These are phyloP conservation scores for Lachnellula willkommii DNA, from an alignment of 2,329 filamentous ascomycete species.

Conservation along the genomic window DNA sequence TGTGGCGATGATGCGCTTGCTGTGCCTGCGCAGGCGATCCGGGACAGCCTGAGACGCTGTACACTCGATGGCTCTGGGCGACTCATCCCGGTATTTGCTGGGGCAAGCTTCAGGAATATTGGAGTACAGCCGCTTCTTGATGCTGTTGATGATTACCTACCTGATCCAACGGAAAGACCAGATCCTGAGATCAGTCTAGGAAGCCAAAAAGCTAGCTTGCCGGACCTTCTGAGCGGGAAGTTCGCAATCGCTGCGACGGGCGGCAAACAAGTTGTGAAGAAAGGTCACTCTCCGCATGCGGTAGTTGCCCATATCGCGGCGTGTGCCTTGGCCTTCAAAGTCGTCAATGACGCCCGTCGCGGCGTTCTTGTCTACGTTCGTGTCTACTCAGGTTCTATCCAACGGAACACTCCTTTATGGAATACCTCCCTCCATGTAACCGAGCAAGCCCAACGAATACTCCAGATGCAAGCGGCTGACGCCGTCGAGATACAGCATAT, in stretches of 20 bases:
- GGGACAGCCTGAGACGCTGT: constrained; percentile 66
- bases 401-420: constrained; percentile 70
- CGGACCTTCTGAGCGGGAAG: constrained; percentile 42
- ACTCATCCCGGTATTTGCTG: constrained; percentile 83
- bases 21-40: constrained; percentile 61
- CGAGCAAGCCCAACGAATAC: constrained; percentile 72
- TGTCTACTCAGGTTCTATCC: constrained; percentile 79
- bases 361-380: constrained; percentile 88
- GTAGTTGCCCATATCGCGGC: constrained; percentile 50
- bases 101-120: constrained; percentile 89
- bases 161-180: constrained; percentile 73
- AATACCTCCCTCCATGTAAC: constrained; percentile 79
- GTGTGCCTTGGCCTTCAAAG: constrained; percentile 80
- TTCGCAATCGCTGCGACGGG: constrained; percentile 35
- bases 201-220: constrained; percentile 47
- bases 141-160: constrained; percentile 80
- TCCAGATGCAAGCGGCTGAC: constrained; percentile 87
- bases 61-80: constrained; percentile 62
- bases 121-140: constrained; percentile 90
- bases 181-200: constrained; percentile 72
- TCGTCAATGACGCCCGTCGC: constrained; percentile 78
- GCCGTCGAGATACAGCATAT: constrained; percentile 79
- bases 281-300: constrained; percentile 36
- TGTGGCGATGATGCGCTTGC: constrained; percentile 65
- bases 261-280: constrained; percentile 31